Evolutionary conservation across 495 filamentous ascomycete genomes (phyloP).

Genomic region (Clohesyomyces aquaticus): DNA sequence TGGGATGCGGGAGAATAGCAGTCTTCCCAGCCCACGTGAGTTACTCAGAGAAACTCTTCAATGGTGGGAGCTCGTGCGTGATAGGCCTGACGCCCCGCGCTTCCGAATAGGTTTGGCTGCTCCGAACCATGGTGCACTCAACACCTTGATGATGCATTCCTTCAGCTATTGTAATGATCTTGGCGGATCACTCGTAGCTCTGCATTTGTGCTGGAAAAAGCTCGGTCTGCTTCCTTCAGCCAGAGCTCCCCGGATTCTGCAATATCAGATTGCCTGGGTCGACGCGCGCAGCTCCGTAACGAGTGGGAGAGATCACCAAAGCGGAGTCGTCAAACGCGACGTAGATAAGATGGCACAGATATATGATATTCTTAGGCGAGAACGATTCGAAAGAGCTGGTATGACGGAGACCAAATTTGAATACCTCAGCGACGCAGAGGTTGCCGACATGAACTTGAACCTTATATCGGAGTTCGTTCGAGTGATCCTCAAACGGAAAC

Average conservation of each 20-base stretch:
- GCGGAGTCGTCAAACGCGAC: neutral
- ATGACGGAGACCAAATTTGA: slow-evolving; percentile 12
- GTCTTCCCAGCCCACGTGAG: slow-evolving; percentile 30
- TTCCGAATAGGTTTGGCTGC: slow-evolving; percentile 26
- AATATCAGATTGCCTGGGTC: slow-evolving; percentile 29
- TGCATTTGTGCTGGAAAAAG: slow-evolving; percentile 20
- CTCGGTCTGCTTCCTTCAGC: slow-evolving; percentile 23
- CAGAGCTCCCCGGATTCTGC: slow-evolving; percentile 20
- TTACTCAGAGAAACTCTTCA: slow-evolving; percentile 28
- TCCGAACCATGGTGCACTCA: slow-evolving; percentile 24
- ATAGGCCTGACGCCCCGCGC: slow-evolving; percentile 12
- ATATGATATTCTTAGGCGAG: slow-evolving; percentile 28
- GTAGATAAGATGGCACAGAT: slow-evolving; percentile 18
- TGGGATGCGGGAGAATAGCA: slow-evolving; percentile 8
- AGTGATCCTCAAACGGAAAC: slow-evolving; percentile 31
- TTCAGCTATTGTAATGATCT: slow-evolving; percentile 37
- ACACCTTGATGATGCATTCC: slow-evolving; percentile 31
- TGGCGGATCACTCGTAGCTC: slow-evolving; percentile 32
- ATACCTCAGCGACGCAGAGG: slow-evolving; percentile 21
- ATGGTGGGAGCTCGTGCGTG: slow-evolving; percentile 17
- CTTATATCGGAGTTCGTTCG: slow-evolving; percentile 38
- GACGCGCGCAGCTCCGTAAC: slow-evolving; percentile 14
- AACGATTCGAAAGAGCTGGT: slow-evolving; percentile 19
- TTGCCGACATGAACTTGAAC: slow-evolving; percentile 26
- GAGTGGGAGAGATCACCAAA: neutral